These are phyloP conservation scores for Amoeboradix gromovi DNA, from an alignment of 371 early-diverging fungal species.

Conservation along the genomic window DNA sequence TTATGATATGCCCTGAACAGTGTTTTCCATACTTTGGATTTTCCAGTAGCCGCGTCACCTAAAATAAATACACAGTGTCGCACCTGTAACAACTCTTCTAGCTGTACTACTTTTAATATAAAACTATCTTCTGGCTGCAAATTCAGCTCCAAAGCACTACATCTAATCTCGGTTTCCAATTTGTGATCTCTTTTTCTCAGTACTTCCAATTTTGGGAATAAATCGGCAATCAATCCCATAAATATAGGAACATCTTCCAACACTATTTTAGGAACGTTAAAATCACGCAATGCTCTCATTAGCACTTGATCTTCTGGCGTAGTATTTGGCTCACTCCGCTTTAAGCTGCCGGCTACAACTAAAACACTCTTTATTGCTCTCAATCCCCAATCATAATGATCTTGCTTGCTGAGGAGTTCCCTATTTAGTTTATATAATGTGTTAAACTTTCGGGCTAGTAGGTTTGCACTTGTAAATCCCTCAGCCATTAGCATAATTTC, in stretches of 20 bases:
- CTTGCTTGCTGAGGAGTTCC: constrained; percentile 28
- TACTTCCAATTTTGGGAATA: constrained; percentile 29
- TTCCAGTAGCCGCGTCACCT: constrained; percentile 28
- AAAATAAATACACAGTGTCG: constrained; percentile 33
- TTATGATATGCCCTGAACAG: constrained; percentile 22
- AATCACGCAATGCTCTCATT: constrained; percentile 32
- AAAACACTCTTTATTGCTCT: constrained; percentile 32
- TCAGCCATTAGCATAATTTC: constrained; percentile 39
- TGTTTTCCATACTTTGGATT: constrained; percentile 31
- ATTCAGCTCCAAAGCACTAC: constrained; percentile 22
- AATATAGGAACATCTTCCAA: constrained; percentile 27
- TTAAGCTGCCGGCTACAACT: constrained; percentile 27
- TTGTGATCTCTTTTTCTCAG: constrained; percentile 21
- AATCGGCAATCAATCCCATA: constrained; percentile 26
- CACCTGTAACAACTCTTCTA: constrained; percentile 27
- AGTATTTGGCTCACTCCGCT: constrained; percentile 23
- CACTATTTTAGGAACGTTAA: constrained; percentile 32
- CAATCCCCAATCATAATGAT: constrained; percentile 35
- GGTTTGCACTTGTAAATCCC: constrained; percentile 27
- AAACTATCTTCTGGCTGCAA: constrained; percentile 30
- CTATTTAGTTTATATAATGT: constrained; percentile 27
- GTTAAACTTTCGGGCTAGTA: constrained; percentile 26
- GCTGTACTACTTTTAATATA: constrained; percentile 25
- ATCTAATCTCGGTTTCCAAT: constrained; percentile 24
- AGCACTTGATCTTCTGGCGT: constrained; percentile 29